Evolutionary conservation across 768 basidiomycete genomes (phyloP), one percentile per base, ranked within the genome.

Genomic region (Coprinopsis cinerea): DNA sequence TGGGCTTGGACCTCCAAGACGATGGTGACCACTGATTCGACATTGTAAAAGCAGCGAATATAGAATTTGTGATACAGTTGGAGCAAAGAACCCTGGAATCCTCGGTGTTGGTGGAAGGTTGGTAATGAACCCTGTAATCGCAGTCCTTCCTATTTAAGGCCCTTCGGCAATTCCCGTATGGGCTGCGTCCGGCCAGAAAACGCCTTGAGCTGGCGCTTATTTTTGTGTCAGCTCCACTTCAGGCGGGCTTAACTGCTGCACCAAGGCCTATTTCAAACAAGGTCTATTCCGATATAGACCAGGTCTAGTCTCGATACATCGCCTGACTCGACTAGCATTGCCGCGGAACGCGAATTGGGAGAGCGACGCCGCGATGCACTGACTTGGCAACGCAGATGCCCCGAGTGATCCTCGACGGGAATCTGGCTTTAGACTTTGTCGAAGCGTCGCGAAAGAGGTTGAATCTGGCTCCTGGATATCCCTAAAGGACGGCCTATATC

Each of bases 1-100:
- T 41, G 0, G 57, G 57, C 32, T 57, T 58, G 15, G 72, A 69
- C 64, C 75, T 83, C 93, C 93, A 97, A 1, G 88, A 88, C 1
- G 77, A 78, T 0, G 88, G 85, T 0, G 77, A 67, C 93, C 93
- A 94, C 3, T 54, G 18, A 11, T 58, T 51, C 14, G 55, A 24
- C 51, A 59, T 48, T 32, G n/a, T 54, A 15, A 34, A 23, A n/a
- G 3, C 17, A 13, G 30, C 6, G n/a, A 28, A 3, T 39, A 4
- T 11, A 35, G 20, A 22, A 32, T 40, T 1, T 4, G 41, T 25
- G 41, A 43, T 43, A 26, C 5, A 22, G 24, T 7, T 42, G n/a
- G 23, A 10, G 37, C 4, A 13, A 25, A 40, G 32, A 41, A 41
- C 39, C 41, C 25, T 43, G 41, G 24, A 28, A 28, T 42, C 48